Percentiles rank a stretch among this genome's conserved stretches.
phyloP scores from a whole-genome alignment of 192 early-diverging fungal genomes.

The Coemansia sp. region DNA sequence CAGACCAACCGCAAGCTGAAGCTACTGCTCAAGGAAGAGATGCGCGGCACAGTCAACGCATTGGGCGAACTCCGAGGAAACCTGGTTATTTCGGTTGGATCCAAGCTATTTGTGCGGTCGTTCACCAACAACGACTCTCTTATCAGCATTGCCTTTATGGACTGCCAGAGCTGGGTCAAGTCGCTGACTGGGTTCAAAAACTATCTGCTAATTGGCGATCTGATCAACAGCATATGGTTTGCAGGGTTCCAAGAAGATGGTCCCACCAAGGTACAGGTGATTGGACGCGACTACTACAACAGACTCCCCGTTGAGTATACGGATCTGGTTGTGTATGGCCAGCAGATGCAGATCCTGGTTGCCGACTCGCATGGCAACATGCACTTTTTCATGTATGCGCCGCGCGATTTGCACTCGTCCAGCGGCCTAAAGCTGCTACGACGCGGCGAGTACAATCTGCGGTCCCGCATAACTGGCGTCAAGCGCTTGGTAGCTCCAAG shows the following conservation, averaged over 20 bases:
- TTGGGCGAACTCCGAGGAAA: slow-evolving; percentile 86
- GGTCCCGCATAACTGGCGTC: slow-evolving; percentile 73
- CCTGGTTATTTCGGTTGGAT: slow-evolving; percentile 83
- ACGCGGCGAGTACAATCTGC: slow-evolving; percentile 86
- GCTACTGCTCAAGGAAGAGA: slow-evolving; percentile 76
- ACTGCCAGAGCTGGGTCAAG: slow-evolving; percentile 89
- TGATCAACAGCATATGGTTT: slow-evolving; percentile 86
- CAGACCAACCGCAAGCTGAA: slow-evolving; percentile 93
- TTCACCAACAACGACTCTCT: slow-evolving; percentile 82
- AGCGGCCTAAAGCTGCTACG: slow-evolving; percentile 88
- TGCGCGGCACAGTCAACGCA: slow-evolving; percentile 85
- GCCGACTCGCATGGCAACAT: slow-evolving; percentile 75
- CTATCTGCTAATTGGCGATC: slow-evolving; percentile 85
- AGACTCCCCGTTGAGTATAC: slow-evolving; percentile 69
- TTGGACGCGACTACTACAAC: slow-evolving; percentile 88
- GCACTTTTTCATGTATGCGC: slow-evolving; percentile 82
- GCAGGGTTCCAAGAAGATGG: slow-evolving; percentile 91
- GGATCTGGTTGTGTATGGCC: slow-evolving; percentile 81
- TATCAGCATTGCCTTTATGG: slow-evolving; percentile 91
- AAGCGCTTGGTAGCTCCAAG: slow-evolving; percentile 56
- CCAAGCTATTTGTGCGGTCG: slow-evolving; percentile 83
- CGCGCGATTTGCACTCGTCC: slow-evolving; percentile 86
- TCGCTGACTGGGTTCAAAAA: slow-evolving; percentile 83
- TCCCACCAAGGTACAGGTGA: slow-evolving; percentile 81
- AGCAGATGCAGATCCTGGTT: slow-evolving; percentile 73